Conservation (phyloP, 2,329 filamentous ascomycete genomes). For the Tolypocladium inflatum region DNA sequence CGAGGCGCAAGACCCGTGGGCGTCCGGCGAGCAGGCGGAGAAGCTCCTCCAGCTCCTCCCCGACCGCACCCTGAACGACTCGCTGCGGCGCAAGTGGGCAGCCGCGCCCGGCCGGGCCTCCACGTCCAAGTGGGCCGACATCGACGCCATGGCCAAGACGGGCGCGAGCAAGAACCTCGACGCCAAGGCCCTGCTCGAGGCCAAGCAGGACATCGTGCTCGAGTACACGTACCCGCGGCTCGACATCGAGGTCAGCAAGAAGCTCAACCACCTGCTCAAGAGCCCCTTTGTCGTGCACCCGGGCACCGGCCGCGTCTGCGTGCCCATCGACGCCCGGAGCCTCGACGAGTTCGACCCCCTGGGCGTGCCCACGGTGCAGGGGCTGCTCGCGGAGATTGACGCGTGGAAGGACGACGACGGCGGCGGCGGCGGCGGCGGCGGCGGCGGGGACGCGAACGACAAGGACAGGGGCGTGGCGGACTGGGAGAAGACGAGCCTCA, state of each 20-base stretch:
- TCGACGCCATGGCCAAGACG: conserved; percentile 73
- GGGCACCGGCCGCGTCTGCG: conserved; percentile 86
- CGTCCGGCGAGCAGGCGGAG: conserved; percentile 57
- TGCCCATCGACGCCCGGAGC: conserved; percentile 71
- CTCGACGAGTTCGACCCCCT: conserved; percentile 83
- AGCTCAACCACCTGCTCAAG: conserved; percentile 95
- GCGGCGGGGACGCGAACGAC: conserved; percentile 29
- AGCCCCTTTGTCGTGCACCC: conserved; percentile 95
- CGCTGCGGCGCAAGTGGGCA: conserved; percentile 84
- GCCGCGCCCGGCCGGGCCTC: conserved; percentile 70
- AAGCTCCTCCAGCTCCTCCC: conserved; percentile 79
- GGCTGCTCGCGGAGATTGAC: conserved; percentile 78
- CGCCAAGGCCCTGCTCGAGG: conserved; percentile 64
- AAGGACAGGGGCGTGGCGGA: conserved; percentile 49
- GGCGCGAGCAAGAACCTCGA: conserved; percentile 67
- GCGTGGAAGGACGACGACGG: conserved; percentile 51
- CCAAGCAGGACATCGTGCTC: conserved; percentile 90
- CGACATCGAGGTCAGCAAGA: conserved; percentile 95
- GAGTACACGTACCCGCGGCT: conserved; percentile 97
- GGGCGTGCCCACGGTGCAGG: conserved; percentile 77
- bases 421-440: conserved; percentile 24
- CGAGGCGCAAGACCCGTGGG: conserved; percentile 78
- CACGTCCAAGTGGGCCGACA: conserved; percentile 84
- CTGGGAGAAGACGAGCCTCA: conserved; percentile 95
- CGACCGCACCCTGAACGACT: conserved; percentile 65